These are phyloP conservation scores for Filobasidium wieringae DNA, from an alignment of 768 basidiomycete genomes.

Conservation along the genomic window DNA sequence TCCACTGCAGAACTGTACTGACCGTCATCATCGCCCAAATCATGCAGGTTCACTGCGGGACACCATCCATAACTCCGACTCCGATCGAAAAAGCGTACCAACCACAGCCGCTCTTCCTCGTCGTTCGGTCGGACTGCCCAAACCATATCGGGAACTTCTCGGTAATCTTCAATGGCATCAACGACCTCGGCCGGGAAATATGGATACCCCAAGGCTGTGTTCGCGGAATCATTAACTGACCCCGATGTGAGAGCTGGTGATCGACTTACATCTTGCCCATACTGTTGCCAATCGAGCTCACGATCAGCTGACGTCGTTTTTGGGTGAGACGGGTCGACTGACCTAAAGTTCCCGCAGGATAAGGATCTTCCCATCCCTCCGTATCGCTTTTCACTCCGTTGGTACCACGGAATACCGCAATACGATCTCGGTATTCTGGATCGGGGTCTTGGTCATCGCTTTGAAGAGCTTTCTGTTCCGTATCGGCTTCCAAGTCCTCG, in stretches of 20 bases:
- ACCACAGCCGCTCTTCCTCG: slow-evolving; percentile 45
- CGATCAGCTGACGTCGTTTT: slow-evolving; percentile 67
- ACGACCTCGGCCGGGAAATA: slow-evolving; percentile 69
- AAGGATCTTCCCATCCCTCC: slow-evolving; percentile 13
- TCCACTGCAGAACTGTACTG: slow-evolving; percentile 21
- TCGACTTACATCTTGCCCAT: slow-evolving; percentile 7
- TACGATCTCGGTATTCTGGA: background rate
- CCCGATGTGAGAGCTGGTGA: slow-evolving; percentile 40
- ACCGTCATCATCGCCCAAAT: slow-evolving; percentile 63
- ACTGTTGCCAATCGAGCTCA: slow-evolving; percentile 12
- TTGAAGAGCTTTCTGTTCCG: background rate
- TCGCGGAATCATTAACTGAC: slow-evolving; percentile 24
- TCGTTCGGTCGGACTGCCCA: slow-evolving; percentile 21
- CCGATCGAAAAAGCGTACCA: slow-evolving; percentile 73
- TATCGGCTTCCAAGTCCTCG: background rate
- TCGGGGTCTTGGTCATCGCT: slow-evolving; percentile 7
- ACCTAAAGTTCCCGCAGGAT: slow-evolving; percentile 24
- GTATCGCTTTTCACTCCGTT: background rate
- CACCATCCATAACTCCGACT: slow-evolving; percentile 57
- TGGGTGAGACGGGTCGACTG: background rate
- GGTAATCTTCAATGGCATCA: slow-evolving; percentile 54
- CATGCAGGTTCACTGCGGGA: slow-evolving; percentile 46
- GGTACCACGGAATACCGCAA: slow-evolving; percentile 2
- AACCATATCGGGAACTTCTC: slow-evolving; percentile 45
- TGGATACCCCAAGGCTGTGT: slow-evolving; percentile 48